A percentile compares a stretch with the other conserved stretches of the same genome.
These are phyloP conservation scores for Mychonastes homosphaera DNA, from an alignment of 139 green algal species.

Conservation along the genomic window DNA sequence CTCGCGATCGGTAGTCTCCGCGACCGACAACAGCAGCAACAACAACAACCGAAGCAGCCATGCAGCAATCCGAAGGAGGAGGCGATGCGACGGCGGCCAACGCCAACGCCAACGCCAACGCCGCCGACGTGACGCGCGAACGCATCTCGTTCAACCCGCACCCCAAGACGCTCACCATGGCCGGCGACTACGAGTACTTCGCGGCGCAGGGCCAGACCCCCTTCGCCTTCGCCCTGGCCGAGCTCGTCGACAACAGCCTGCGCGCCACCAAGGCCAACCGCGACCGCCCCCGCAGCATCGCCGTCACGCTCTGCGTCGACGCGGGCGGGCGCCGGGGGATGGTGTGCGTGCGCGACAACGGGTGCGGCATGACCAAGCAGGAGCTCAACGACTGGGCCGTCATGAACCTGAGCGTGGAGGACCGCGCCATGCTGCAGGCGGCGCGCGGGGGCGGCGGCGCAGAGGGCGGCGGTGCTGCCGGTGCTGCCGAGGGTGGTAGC, in stretches of 20 bases:
- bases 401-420: constrained; percentile 76
- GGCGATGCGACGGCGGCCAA: no score
- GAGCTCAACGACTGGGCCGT: constrained; percentile 70
- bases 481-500: constrained; percentile 1
- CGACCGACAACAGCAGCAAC: no score
- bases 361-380: constrained; percentile 26
- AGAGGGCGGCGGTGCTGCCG: no score
- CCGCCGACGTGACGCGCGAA: constrained; percentile 25
- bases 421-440: constrained; percentile 35
- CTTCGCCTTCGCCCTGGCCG: constrained; percentile 65
- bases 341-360: constrained; percentile 61
- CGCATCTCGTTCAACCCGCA: constrained; percentile 64
- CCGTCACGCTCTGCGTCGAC: constrained; percentile 35
- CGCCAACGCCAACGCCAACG: no score
- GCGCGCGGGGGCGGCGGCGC: constrained; percentile 8
- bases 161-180: constrained; percentile 71
- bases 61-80: no score
- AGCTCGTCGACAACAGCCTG: constrained; percentile 74
- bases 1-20: no score
- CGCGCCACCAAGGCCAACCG: constrained; percentile 39
- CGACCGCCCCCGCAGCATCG: constrained; percentile 28
- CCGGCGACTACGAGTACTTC: constrained; percentile 78
- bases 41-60: no score
- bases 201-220: constrained; percentile 58
- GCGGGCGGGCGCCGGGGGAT: constrained; percentile 25